Evolutionary conservation across 257 asterid genomes (phyloP).

Genomic region (Knoxia roxburghii): DNA sequence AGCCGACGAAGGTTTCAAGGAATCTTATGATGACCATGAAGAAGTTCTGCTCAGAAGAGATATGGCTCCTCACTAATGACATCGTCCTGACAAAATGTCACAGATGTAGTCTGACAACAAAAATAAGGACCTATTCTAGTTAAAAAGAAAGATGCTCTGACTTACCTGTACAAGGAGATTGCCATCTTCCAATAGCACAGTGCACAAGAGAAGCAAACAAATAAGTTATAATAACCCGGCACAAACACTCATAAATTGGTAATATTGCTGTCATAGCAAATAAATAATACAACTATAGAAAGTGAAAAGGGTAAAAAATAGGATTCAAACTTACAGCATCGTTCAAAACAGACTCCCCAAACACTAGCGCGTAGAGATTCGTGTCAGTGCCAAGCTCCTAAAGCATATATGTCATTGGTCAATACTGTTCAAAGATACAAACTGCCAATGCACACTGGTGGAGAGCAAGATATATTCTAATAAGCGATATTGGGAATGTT

Average conservation of each 20-base stretch:
- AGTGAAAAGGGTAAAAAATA: background rate
- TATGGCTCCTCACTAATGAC: constrained; percentile 89
- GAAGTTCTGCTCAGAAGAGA: constrained; percentile 65
- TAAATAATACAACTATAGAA: background rate
- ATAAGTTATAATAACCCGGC: constrained; percentile 22
- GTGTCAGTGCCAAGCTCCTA: constrained; percentile 97
- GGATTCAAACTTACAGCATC: constrained; percentile 75
- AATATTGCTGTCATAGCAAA: background rate
- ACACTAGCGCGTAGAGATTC: constrained; percentile 93
- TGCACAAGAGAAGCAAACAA: constrained; percentile 25
- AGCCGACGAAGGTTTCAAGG: constrained; percentile 95
- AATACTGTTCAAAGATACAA: background rate
- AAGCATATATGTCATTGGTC: constrained; percentile 10
- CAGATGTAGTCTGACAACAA: constrained; percentile 6
- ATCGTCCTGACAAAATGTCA: constrained; percentile 56
- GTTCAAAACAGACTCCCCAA: constrained; percentile 97
- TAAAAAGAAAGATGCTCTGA: constrained; percentile 20
- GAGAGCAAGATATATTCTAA: background rate
- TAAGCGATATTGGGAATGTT: background rate
- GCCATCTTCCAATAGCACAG: constrained; percentile 79
- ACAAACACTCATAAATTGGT: background rate
- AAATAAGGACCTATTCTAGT: constrained; percentile 9
- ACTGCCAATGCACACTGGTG: background rate
- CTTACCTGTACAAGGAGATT: constrained; percentile 93
- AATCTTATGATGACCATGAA: constrained; percentile 87